Evolutionary conservation across 2,329 filamentous ascomycete species (phyloP), one percentile per base, ranked within the genome.

Genomic region (Talaromyces sp.): DNA sequence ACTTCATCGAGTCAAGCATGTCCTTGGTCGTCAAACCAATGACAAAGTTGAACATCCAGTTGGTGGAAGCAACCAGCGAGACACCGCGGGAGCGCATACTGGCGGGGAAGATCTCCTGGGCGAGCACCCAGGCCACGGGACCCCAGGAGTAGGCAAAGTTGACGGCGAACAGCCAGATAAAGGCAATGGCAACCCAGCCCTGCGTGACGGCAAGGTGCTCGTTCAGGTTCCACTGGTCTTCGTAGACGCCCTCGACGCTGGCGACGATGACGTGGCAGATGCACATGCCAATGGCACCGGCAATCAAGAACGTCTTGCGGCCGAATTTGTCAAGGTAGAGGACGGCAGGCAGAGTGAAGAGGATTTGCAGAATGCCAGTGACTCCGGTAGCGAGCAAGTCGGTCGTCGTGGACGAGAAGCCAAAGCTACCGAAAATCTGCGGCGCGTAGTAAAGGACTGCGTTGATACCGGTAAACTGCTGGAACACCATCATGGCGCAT

Each of bases 221-320:
- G 60, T 89, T 81, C 0, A 78, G 71, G 0, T 75, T 69, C 82
- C 88, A 92, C 9, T 81, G 73, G 65, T 84, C 70, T 36, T 85
- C 74, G 70, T 87, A 85, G 67, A 81, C 85, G 49, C 60, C 60
- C 36, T 62, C 60, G 33, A 62, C 56, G 39, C 47, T 28, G 33
- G 86, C 89, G 62, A 91, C 87, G 66, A 91, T 85, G 65, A 91
- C 82, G 70, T 90, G 88, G 69, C 86, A 90, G 5, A 81, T 76
- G n/a, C 81, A 85, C 88, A 91, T 91, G 13, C 87, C 88, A 15
- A 89, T 75, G 1, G 87, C 87, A 30, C 89, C 76, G 27, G 65
- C 59, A 13, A 73, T 71, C 4, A 77, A 62, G 55, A 75, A 70
- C 13, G 69, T 71, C 65, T 72, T 77, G 55, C 75, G 69, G 19